Evolutionary conservation across 179 eudicot genomes (phyloP).

Genomic region (Pouteria campechiana): DNA sequence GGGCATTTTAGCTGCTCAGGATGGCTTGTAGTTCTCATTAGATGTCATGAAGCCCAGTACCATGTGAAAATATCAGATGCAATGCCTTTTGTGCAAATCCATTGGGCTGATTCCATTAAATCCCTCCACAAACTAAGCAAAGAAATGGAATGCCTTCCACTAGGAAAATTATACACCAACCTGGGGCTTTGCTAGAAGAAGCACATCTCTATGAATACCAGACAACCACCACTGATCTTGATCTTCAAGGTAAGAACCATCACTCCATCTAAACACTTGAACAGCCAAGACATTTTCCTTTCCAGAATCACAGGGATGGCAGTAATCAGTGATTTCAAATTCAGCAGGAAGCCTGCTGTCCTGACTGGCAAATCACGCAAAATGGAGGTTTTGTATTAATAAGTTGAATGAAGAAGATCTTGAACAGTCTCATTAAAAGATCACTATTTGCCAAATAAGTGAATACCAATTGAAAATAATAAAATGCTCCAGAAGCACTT

Average conservation of each 20-base stretch:
- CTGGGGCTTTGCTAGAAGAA: constrained; percentile 90
- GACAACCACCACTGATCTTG: constrained; percentile 99
- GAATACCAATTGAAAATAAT: too few species aligned
- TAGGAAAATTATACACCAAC: constrained; percentile 23
- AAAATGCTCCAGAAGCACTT: too few species aligned
- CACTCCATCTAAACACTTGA: constrained; percentile 93
- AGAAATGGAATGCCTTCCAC: too few species aligned
- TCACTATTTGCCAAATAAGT: too few species aligned
- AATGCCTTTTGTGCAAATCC: too few species aligned
- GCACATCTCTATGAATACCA: constrained; percentile 96
- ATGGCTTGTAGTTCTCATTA: too few species aligned
- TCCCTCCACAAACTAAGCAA: too few species aligned
- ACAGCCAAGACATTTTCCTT: constrained; percentile 69
- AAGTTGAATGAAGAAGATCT: too few species aligned
- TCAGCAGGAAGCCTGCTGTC: constrained; percentile 98
- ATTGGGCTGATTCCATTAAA: too few species aligned
- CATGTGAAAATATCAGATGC: too few species aligned
- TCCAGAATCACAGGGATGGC: constrained; percentile 69
- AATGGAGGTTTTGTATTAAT: not conserved
- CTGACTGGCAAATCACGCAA: constrained; percentile 50
- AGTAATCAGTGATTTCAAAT: constrained; percentile 79
- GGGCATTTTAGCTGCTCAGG: too few species aligned
- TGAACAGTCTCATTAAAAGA: constrained; percentile 1
- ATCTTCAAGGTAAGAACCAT: constrained; percentile 97
- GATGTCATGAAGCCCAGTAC: too few species aligned